A percentile compares a stretch with the other conserved stretches of the same genome.
phyloP scores from a whole-genome alignment of 2,329 filamentous ascomycete genomes.

The Chaetomiaceae sp. region DNA sequence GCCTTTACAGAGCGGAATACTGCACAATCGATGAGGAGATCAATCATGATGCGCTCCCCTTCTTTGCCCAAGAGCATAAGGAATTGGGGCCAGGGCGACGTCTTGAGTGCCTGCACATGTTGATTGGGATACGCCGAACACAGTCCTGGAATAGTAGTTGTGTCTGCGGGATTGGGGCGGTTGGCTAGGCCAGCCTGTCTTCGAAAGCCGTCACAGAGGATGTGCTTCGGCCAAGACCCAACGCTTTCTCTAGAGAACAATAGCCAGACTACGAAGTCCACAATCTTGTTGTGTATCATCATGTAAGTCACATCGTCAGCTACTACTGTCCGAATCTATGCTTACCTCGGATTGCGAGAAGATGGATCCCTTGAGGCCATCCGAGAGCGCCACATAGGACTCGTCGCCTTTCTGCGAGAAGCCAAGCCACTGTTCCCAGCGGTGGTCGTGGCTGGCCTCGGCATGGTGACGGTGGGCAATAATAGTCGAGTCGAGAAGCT shows the following conservation, averaged over 20 bases:
- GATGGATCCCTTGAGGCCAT: constrained; percentile 39
- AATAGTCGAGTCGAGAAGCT: constrained; percentile 65
- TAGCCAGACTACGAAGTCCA: constrained; percentile 73
- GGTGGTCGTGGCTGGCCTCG: constrained; percentile 34
- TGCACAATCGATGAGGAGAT: constrained; percentile 71
- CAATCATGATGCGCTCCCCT: constrained; percentile 72
- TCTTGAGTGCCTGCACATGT: constrained; percentile 65
- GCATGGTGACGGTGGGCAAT: constrained; percentile 47
- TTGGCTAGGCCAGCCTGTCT: constrained; percentile 34
- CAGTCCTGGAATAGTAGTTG: constrained; percentile 59
- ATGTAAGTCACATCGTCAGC: constrained; percentile 3
- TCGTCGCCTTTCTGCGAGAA: constrained; percentile 62
- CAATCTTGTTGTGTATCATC: constrained; percentile 48
- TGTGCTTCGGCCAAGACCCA: constrained; percentile 58
- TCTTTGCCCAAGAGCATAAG: constrained; percentile 68
- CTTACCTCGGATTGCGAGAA: constrained; percentile 63
- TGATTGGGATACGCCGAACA: constrained; percentile 62
- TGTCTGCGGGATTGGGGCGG: constrained; percentile 22
- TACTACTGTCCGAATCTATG: not conserved
- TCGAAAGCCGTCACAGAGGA: constrained; percentile 81
- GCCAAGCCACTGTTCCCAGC: constrained; percentile 52
- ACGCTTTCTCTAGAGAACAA: constrained; percentile 59
- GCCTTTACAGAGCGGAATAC: constrained; percentile 63
- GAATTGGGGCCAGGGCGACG: constrained; percentile 68
- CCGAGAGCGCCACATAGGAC: constrained; percentile 50